A percentile compares a stretch with the other conserved stretches of the same genome.
Evolutionary conservation across 306 rosid genomes (phyloP).

Genomic region (Castanea mollissima): DNA sequence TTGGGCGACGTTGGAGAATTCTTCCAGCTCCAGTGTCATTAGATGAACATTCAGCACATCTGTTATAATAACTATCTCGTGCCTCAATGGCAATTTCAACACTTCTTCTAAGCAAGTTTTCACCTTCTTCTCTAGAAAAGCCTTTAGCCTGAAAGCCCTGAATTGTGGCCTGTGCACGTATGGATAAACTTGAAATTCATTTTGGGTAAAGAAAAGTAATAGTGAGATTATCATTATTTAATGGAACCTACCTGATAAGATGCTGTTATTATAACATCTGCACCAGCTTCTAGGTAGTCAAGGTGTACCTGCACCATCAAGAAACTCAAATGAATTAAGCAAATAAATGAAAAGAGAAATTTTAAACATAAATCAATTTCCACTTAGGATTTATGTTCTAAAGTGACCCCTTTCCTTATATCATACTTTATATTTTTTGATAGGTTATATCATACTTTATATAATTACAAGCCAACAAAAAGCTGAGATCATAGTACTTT

Average conservation of each 20-base stretch:
- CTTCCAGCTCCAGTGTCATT: constrained; percentile 23
- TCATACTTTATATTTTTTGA: neutral
- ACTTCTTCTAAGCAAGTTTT: constrained; percentile 43
- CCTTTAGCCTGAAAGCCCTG: constrained; percentile 57
- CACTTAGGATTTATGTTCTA: neutral
- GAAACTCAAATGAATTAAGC: neutral
- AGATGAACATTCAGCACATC: constrained; percentile 30
- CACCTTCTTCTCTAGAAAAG: constrained; percentile 39
- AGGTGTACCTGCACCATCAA: constrained; percentile 52
- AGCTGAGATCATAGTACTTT: neutral
- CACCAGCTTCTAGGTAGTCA: constrained; percentile 57
- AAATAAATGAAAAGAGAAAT: neutral
- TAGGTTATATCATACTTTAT: neutral
- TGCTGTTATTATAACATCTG: constrained; percentile 53
- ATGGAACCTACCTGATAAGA: constrained; percentile 46
- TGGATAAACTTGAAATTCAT: constrained; percentile 5
- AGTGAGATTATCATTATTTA: neutral
- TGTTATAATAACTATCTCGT: constrained; percentile 37
- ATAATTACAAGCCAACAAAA: neutral
- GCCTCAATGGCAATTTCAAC: constrained; percentile 56
- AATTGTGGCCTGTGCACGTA: constrained; percentile 48
- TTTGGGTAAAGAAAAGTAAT: neutral
- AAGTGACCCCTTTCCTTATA: neutral
- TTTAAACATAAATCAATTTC: constrained; percentile 12
- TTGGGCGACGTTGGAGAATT: constrained; percentile 36